These are phyloP conservation scores for Nicotiana benthamiana DNA, from an alignment of 257 asterid genomes.

Conservation along the genomic window DNA sequence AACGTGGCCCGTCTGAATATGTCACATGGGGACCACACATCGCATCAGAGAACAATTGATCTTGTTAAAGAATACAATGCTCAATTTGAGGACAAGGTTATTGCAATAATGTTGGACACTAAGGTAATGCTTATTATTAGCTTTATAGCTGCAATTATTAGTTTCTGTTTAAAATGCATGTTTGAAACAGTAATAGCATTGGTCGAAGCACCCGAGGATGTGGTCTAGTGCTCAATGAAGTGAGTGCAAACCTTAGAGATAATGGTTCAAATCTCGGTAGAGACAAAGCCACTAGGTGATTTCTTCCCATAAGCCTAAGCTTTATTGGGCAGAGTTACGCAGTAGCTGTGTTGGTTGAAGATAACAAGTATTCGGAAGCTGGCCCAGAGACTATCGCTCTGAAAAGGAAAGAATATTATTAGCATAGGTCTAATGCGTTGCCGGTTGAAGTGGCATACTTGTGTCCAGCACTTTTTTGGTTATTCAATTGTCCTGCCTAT, in stretches of 20 bases:
- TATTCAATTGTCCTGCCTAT: not conserved
- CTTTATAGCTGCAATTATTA: not conserved
- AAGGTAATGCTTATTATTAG: conserved; percentile 43
- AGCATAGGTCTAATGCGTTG: not conserved
- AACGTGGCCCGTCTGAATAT: conserved; percentile 93
- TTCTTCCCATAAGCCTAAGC: not conserved
- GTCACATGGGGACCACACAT: conserved; percentile 98
- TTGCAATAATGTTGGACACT: conserved; percentile 94
- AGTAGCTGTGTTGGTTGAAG: not conserved
- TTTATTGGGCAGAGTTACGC: not conserved
- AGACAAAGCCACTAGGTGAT: not conserved
- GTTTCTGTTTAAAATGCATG: not conserved
- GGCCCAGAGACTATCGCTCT: not conserved
- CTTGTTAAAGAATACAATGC: conserved; percentile 92
- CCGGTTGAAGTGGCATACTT: not conserved
- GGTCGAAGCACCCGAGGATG: not conserved
- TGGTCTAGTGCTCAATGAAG: not conserved
- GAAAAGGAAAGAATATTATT: not conserved
- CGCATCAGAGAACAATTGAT: conserved; percentile 90
- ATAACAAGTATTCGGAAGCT: not conserved
- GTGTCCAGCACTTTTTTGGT: not conserved
- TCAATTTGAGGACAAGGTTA: conserved; percentile 67
- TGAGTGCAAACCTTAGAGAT: not conserved
- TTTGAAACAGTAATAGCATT: not conserved
- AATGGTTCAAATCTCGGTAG: not conserved